These are phyloP conservation scores for Boletus austroedulis DNA, from an alignment of 1,284 basidiomycete genomes.

Conservation along the genomic window DNA sequence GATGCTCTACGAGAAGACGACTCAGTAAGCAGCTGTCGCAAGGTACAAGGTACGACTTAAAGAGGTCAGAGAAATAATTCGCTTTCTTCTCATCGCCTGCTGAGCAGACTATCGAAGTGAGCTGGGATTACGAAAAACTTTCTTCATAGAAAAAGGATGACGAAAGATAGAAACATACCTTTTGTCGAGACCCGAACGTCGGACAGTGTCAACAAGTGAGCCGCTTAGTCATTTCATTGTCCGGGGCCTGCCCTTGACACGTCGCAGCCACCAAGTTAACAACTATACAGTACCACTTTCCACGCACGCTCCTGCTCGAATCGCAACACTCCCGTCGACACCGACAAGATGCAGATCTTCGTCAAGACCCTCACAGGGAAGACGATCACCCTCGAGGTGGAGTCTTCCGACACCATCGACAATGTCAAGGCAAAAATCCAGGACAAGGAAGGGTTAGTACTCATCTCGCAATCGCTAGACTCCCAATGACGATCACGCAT, in stretches of 20 bases:
- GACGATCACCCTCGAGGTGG: conserved; percentile 98
- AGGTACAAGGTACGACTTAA: background rate
- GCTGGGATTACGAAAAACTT: conserved; percentile 52
- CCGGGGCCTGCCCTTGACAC: conserved; percentile 29
- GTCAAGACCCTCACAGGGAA: conserved; percentile 97
- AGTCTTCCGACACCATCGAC: conserved; percentile 70
- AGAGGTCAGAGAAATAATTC: conserved; percentile 40
- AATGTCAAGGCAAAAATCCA: conserved; percentile 28
- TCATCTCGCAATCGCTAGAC: background rate
- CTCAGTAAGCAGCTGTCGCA: conserved; percentile 12
- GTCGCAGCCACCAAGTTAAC: conserved; percentile 40
- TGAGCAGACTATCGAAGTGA: conserved; percentile 53
- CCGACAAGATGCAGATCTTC: conserved; percentile 82
- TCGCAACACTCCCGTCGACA: background rate
- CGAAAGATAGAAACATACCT: conserved; percentile 15
- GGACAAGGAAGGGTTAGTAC: conserved; percentile 78
- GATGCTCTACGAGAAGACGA: background rate
- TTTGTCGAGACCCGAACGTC: no score
- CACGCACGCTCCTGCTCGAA: conserved; percentile 15
- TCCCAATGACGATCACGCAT: background rate
- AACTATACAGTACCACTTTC: conserved; percentile 45
- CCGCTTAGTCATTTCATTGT: no score
- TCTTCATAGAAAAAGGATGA: conserved; percentile 42
- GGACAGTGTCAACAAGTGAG: no score
- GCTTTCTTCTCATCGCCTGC: conserved; percentile 53